A percentile compares a stretch with the other conserved stretches of the same genome.
Conservation (phyloP, 768 basidiomycete genomes). For the Pisolithus tinctorius region DNA sequence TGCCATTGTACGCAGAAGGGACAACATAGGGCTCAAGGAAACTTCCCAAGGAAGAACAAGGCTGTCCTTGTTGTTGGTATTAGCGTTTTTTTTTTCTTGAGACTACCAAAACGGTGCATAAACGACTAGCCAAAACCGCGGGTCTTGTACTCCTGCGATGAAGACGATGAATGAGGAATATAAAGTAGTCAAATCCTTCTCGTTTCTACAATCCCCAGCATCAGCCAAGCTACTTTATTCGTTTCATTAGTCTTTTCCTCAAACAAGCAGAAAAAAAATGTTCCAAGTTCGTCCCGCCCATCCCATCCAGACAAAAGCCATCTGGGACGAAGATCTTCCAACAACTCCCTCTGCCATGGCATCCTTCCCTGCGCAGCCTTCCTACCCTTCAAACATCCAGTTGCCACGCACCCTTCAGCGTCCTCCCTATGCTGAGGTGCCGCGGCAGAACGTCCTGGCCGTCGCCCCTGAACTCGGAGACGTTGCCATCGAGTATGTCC, state of each 20-base stretch:
- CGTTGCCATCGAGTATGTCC: constrained; percentile 59
- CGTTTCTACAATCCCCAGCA: constrained; percentile 11
- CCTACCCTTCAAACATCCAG: constrained; percentile 38
- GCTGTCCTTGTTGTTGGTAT: neutral
- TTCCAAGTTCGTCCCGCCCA: constrained; percentile 30
- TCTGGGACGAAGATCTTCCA: constrained; percentile 27
- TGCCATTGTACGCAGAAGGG: neutral
- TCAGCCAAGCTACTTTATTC: constrained; percentile 9
- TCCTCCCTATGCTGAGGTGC: constrained; percentile 52
- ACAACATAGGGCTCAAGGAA: neutral
- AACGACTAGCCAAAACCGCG: constrained; percentile 29
- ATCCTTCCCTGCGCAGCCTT: constrained; percentile 22
- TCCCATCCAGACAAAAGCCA: constrained; percentile 30
- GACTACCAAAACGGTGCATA: constrained; percentile 27
- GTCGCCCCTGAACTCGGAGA: constrained; percentile 44
- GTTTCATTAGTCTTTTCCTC: constrained; percentile 7
- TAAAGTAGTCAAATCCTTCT: constrained; percentile 19
- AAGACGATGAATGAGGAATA: constrained; percentile 15
- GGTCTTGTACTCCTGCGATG: constrained; percentile 25
- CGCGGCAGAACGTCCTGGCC: constrained; percentile 47
- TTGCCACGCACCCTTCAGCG: constrained; percentile 68
- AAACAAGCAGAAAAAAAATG: constrained; percentile 17
- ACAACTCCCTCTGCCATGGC: constrained; percentile 15
- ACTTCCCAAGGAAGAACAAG: constrained; percentile 1
- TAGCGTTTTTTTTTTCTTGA: neutral